Base-by-base conservation (phyloP, 495 filamentous ascomycete genomes). In the Penicillium pulvis region DNA sequence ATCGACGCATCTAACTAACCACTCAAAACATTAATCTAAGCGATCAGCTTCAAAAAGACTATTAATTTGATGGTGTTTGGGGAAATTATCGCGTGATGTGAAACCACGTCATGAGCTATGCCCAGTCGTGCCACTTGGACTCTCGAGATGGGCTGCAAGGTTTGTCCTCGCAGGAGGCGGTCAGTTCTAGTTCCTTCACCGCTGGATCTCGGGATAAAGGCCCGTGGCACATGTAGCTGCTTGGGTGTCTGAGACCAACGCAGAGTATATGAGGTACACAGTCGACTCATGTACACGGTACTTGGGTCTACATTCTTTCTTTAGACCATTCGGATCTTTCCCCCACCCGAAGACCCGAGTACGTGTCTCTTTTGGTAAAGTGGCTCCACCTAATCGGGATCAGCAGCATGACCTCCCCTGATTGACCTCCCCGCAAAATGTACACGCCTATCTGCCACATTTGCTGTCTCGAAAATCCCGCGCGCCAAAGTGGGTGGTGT, bases 101-200 rank as follows among this genome's bases (percentile, higher is more conserved):
- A 59, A 58, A 56, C 55, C 58, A 59, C 60, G 55, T 62, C 55
- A 62, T 58, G 50, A 53, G 44, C 12, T 23, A 36, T 47, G 41
- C 8, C 8, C 10, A 35, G 20, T 56, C 51, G 44, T 60, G 49
- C 61, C 53, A 59, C 53, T 63, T 43, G 42, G 48, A 43, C 59
- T 59, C 46, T 59, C 46, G 47, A 41, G 33, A 46, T 46, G 47
- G 51, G 51, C 64, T 70, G 69, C 68, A 75, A 69, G 65, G 70
- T 67, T 55, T 59, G 41, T 63, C 64, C 69, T 66, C 59, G 53
- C 66, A 69, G 63, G 64, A 66, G 60, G 73, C 73, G 73, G 73
- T 76, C 71, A 73, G 58, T 46, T 44, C 52, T 26, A 43, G 58
- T 47, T 41, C 56, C 62, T 60, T 68, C 61, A 70, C 67, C 67